Base-by-base conservation (phyloP, 306 rosid species). In the Ceratonia siliqua region DNA sequence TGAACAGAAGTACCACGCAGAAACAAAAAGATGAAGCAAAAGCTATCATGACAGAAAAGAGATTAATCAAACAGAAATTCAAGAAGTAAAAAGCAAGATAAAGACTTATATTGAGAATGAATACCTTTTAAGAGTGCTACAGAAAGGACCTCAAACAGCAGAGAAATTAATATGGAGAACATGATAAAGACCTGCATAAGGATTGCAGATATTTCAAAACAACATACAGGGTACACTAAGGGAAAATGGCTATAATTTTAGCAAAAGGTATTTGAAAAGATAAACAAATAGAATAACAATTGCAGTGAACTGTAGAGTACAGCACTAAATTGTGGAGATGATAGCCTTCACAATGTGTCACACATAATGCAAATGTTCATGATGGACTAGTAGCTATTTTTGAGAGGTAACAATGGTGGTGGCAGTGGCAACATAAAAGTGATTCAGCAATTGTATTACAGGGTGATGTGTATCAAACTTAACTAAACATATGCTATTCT, bases 131-230 rank as follows among this genome's bases (percentile, higher is more conserved):
- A 82, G 33, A 85, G 53, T 79, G 91, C 78, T 52, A 95, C 72
- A 2, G 88, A 83, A 81, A 92, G 21, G 75, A 92, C 84, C 85
- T 92, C 93, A 64, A 92, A 80, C 38, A 95, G 86, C 53, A 95
- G 82, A 1, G 99, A 87, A 24, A 54, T 62, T 18, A 77, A 67
- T 48, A 87, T 25, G 74, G 98, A 89, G 87, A 87, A 95, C 81
- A 85, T 55, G 21, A 87, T 87, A 78, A 95, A 95, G 67, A 89
- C 97, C 99, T 94, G 97, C 86, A 89, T 22, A 73, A 78, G 50
- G 55, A 69, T 49, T 32, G 17, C 20, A 68, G 50, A 80, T 22
- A 55, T 62, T 54, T 76, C 62, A 80, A 62, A 67, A 73, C 74
- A 33, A 32, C 24, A 50, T 38, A 72, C 36, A 70, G 59, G 22